Percentiles rank a stretch among this genome's conserved stretches.
Conservation (phyloP, 306 rosid species). For the Elaeagnus macrophylla region DNA sequence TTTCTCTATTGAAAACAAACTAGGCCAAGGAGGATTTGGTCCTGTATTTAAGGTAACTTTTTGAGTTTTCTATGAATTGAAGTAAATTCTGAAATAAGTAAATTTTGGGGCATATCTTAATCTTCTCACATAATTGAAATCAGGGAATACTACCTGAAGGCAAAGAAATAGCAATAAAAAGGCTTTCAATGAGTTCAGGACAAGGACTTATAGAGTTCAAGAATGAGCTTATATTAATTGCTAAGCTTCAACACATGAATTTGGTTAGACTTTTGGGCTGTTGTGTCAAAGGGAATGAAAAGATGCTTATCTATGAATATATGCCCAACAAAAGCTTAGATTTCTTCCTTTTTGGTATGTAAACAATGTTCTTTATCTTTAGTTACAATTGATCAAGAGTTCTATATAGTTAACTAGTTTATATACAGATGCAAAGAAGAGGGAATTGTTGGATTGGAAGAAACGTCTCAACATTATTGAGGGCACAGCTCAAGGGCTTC, state of each 20-base stretch:
- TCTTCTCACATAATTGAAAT: neutral
- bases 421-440: slow-evolving; percentile 1
- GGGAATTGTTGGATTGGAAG: slow-evolving; percentile 7
- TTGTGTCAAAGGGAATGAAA: slow-evolving; percentile 9
- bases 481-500: slow-evolving; percentile 15
- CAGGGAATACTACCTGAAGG: slow-evolving; percentile 15
- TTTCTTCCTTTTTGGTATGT: neutral
- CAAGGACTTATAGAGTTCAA: slow-evolving; percentile 16
- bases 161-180: slow-evolving; percentile 13
- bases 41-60: slow-evolving; percentile 5
- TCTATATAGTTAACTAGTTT: neutral
- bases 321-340: slow-evolving; percentile 15
- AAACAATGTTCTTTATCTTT: too few relatives aligned
- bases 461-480: neutral
- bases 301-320: slow-evolving; percentile 12
- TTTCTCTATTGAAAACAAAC: slow-evolving; percentile 1
- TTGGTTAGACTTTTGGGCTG: slow-evolving; percentile 17
- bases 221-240: slow-evolving; percentile 15
- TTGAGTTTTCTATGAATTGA: neutral
- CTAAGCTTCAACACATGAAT: slow-evolving; percentile 16
- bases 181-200: slow-evolving; percentile 15
- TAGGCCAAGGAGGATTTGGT: slow-evolving; percentile 12
- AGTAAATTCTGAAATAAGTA: neutral
- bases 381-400: neutral
- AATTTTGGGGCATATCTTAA: neutral